Percentiles rank a stretch among this genome's conserved stretches.
phyloP scores from a whole-genome alignment of 257 asterid species.

The Penstemon eatonii region DNA sequence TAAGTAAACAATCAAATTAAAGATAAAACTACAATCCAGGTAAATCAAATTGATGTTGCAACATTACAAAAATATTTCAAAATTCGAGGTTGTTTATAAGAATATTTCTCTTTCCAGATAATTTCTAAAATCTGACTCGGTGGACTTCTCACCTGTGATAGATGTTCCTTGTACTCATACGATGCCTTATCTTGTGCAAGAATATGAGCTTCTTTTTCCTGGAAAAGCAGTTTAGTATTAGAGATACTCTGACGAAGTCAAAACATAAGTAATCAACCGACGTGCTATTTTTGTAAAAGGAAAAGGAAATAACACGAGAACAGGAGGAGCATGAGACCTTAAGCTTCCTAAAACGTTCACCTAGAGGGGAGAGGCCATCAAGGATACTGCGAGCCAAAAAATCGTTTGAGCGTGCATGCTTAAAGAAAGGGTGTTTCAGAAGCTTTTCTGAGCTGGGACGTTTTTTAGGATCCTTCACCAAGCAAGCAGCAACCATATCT shows the following conservation, averaged over 20 bases:
- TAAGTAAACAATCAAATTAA: conserved; percentile 11
- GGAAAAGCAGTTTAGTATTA: conserved; percentile 36
- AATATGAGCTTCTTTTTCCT: conserved; percentile 93
- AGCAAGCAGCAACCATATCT: conserved; percentile 96
- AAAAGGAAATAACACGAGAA: conserved; percentile 25
- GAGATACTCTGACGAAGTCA: conserved; percentile 14
- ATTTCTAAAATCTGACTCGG: conserved; percentile 10
- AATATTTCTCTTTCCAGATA: conserved; percentile 5
- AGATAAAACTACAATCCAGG: conserved; percentile 5
- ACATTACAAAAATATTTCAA: conserved; percentile 13
- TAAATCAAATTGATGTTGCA: conserved; percentile 7
- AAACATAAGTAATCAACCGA: conserved; percentile 19
- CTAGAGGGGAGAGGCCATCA: conserved; percentile 79
- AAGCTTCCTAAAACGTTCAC: conserved; percentile 95
- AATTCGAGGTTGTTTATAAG: background rate
- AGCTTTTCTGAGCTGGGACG: conserved; percentile 97
- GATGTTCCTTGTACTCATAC: conserved; percentile 87
- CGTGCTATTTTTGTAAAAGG: conserved; percentile 21
- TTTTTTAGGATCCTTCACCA: conserved; percentile 98
- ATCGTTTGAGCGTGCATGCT: conserved; percentile 64
- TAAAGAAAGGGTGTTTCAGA: conserved; percentile 92
- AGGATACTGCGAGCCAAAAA: conserved; percentile 71
- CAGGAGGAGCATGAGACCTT: conserved; percentile 76
- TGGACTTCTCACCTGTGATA: conserved; percentile 71
- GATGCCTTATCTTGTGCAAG: conserved; percentile 72